These are phyloP conservation scores for Phialocephala sp. DNA, from an alignment of 2,329 filamentous ascomycete genomes.

Conservation along the genomic window DNA sequence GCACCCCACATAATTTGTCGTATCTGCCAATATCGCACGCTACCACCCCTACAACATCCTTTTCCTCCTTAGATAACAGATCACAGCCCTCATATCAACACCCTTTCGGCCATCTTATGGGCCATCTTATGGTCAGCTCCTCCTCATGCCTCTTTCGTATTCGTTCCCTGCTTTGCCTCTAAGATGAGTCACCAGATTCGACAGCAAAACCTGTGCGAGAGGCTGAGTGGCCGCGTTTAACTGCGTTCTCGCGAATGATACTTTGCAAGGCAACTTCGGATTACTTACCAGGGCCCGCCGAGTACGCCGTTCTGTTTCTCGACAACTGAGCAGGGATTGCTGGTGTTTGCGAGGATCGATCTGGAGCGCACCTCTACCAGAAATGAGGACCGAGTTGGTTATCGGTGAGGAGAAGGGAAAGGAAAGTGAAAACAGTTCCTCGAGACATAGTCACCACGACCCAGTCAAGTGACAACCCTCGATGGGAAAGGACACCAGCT, in stretches of 20 bases:
- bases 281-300: neutral
- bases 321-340: neutral
- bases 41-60: neutral
- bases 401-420: neutral
- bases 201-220: neutral
- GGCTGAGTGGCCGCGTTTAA: slow-evolving; percentile 9
- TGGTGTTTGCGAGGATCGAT: neutral
- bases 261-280: neutral
- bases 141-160: neutral
- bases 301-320: neutral
- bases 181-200: slow-evolving; percentile 1
- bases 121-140: neutral
- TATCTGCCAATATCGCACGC: neutral
- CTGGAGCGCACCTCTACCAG: neutral
- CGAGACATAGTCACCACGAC: neutral
- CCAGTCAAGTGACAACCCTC: neutral
- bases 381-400: neutral
- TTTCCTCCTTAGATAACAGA: neutral
- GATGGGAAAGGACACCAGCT: neutral
- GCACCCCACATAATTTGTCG: neutral
- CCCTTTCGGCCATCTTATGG: neutral
- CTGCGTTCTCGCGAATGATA: neutral
- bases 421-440: neutral
- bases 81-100: slow-evolving; percentile 1
- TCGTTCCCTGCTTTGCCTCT: neutral